Percentiles rank a stretch among this genome's conserved stretches.
These are phyloP conservation scores for Lachancea lanzarotensis DNA, from an alignment of 805 yeast genomes.

Conservation along the genomic window DNA sequence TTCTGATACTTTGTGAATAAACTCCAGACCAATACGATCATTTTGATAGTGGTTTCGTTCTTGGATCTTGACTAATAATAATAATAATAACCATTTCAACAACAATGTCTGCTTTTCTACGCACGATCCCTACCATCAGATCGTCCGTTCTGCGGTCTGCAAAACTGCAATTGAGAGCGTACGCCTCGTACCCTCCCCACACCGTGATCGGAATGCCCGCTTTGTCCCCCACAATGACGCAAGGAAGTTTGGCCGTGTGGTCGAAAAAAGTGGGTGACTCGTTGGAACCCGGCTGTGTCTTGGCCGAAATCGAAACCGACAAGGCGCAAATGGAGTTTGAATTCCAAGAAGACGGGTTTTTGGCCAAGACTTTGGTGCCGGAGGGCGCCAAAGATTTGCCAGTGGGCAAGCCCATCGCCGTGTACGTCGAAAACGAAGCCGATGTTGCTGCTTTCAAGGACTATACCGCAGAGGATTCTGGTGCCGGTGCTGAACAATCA, in stretches of 20 bases:
- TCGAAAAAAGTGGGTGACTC: constrained; percentile 82
- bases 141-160: constrained; percentile 18
- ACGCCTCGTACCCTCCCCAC: constrained; percentile 64
- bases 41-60: too few relatives aligned
- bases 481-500: constrained; percentile 5
- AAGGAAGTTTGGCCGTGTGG: constrained; percentile 89
- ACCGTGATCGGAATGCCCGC: constrained; percentile 96
- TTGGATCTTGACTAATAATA: background rate
- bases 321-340: constrained; percentile 98
- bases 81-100: too few relatives aligned
- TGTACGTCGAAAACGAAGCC: constrained; percentile 78
- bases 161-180: constrained; percentile 27
- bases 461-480: constrained; percentile 72
- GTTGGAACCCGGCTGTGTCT: constrained; percentile 84
- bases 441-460: constrained; percentile 85
- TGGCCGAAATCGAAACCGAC: constrained; percentile 97
- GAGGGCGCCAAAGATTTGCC: constrained; percentile 87
- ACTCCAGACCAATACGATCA: too few relatives aligned
- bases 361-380: constrained; percentile 79
- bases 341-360: constrained; percentile 92
- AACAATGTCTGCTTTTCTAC: constrained; percentile 25
- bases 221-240: constrained; percentile 98
- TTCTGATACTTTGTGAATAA: too few relatives aligned
- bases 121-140: constrained; percentile 24
- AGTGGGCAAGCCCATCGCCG: constrained; percentile 94